phyloP scores from a whole-genome alignment of 2,329 filamentous ascomycete genomes.

The Knufia petricola region DNA sequence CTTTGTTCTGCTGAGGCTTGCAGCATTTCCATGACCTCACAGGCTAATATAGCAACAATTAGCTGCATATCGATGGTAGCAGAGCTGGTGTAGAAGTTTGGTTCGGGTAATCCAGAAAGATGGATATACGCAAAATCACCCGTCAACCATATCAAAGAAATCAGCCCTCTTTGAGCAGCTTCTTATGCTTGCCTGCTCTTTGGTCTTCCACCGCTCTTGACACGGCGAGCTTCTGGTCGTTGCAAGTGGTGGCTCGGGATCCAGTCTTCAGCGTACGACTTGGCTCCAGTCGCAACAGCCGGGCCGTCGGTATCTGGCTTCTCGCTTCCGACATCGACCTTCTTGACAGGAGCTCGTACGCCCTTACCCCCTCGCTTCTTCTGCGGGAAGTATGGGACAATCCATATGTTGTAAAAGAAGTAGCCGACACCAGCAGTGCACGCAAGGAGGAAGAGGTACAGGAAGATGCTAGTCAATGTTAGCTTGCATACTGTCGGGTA shows the following conservation, averaged over 20 bases:
- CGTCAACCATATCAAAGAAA: background rate
- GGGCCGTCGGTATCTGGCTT: conserved; percentile 63
- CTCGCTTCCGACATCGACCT: conserved; percentile 50
- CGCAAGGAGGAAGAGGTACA: conserved; percentile 80
- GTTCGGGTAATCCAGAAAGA: background rate
- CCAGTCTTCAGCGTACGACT: conserved; percentile 85
- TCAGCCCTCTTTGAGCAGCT: background rate
- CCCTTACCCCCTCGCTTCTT: conserved; percentile 34
- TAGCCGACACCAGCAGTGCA: conserved; percentile 73
- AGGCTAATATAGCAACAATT: too few relatives aligned
- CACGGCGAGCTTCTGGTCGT: conserved; percentile 61
- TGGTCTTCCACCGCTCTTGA: conserved; percentile 39
- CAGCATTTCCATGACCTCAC: too few relatives aligned
- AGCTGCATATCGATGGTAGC: too few relatives aligned
- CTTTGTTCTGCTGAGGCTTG: too few relatives aligned
- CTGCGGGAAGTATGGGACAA: conserved; percentile 91
- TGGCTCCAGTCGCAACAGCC: conserved; percentile 58
- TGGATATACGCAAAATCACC: background rate
- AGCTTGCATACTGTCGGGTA: conserved; percentile 10
- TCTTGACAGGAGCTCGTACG: conserved; percentile 57
- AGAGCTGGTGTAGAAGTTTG: too few relatives aligned
- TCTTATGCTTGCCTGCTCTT: conserved; percentile 29
- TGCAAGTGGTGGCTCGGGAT: conserved; percentile 84
- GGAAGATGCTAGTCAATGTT: conserved; percentile 64
- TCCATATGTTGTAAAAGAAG: conserved; percentile 98